Percentiles rank a stretch among this genome's conserved stretches.
These are phyloP conservation scores for Starmerella stellata DNA, from an alignment of 805 yeast genomes.

Conservation along the genomic window DNA sequence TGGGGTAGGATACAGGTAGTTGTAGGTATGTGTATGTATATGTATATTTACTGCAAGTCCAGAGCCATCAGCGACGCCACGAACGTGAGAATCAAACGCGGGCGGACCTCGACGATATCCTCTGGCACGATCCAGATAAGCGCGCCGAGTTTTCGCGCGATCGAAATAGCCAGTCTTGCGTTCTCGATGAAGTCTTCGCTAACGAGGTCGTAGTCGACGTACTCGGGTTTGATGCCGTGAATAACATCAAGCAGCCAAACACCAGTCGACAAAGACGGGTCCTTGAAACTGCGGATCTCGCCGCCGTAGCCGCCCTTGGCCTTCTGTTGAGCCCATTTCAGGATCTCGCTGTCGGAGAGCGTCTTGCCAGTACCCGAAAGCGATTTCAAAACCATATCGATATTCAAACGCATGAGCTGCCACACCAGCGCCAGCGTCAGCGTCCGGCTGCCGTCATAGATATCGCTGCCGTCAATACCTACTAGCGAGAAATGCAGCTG, in stretches of 20 bases:
- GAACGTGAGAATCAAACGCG: constrained; percentile 81
- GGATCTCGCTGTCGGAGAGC: constrained; percentile 65
- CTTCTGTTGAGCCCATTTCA: constrained; percentile 84
- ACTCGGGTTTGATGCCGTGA: constrained; percentile 90
- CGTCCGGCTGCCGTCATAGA: constrained; percentile 78
- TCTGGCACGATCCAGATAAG: constrained; percentile 99
- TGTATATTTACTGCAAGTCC: background rate
- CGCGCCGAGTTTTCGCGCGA: constrained; percentile 95
- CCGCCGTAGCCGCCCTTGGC: constrained; percentile 65
- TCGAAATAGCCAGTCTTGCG: constrained; percentile 91
- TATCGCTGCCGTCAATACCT: constrained; percentile 96
- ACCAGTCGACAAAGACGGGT: constrained; percentile 55
- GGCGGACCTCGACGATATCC: constrained; percentile 89
- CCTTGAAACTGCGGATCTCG: constrained; percentile 68
- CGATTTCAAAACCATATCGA: constrained; percentile 59
- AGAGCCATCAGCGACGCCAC: constrained; percentile 88
- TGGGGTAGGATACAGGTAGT: too few species aligned
- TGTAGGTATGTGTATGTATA: too few species aligned
- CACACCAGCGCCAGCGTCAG: constrained; percentile 85
- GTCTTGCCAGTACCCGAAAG: constrained; percentile 58
- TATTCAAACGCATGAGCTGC: constrained; percentile 97
- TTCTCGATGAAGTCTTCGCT: constrained; percentile 79
- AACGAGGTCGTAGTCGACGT: constrained; percentile 88
- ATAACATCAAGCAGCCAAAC: constrained; percentile 75
- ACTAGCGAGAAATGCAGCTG: constrained; percentile 82